These are phyloP conservation scores for Roridomyces roridus DNA, from an alignment of 768 basidiomycete genomes.

Conservation along the genomic window DNA sequence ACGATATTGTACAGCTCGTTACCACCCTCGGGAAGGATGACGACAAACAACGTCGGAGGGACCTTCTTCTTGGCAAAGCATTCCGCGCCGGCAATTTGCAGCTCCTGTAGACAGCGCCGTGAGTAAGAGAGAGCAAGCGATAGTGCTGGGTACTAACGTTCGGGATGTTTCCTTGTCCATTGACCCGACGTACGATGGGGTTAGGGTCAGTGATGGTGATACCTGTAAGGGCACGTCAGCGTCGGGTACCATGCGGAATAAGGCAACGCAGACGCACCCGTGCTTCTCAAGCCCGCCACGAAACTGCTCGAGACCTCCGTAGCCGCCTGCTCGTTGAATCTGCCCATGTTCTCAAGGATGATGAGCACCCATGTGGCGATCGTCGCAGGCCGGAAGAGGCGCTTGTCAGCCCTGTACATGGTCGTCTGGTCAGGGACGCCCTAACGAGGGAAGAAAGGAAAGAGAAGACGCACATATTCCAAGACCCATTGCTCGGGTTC, in stretches of 20 bases:
- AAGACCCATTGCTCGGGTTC: conserved; percentile 69
- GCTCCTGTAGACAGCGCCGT: conserved; percentile 43
- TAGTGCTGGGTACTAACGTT: conserved; percentile 36
- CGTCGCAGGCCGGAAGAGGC: conserved; percentile 59
- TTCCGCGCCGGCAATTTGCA: conserved; percentile 55
- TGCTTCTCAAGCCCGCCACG: conserved; percentile 50
- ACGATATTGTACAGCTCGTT: conserved; percentile 78
- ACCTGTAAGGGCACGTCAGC: conserved; percentile 52
- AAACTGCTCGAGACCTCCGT: conserved; percentile 61
- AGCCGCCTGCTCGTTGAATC: conserved; percentile 56
- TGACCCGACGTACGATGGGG: conserved; percentile 60
- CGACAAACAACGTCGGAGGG: conserved; percentile 58
- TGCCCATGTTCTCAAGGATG: conserved; percentile 62
- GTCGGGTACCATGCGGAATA: conserved; percentile 36
- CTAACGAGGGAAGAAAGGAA: neutral
- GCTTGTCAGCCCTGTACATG: conserved; percentile 59
- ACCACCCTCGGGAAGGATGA: conserved; percentile 74
- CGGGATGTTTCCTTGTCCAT: conserved; percentile 59
- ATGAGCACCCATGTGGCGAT: conserved; percentile 69
- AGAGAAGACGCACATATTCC: conserved; percentile 65
- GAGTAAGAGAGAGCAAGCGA: neutral
- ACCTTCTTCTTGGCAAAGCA: conserved; percentile 43
- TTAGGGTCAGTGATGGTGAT: conserved; percentile 55
- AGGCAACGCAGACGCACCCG: conserved; percentile 54
- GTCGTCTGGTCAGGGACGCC: neutral